Percentiles rank a stretch among this genome's conserved stretches.
Conservation (phyloP, 1,284 basidiomycete species). For the Takashimella koratensis region DNA sequence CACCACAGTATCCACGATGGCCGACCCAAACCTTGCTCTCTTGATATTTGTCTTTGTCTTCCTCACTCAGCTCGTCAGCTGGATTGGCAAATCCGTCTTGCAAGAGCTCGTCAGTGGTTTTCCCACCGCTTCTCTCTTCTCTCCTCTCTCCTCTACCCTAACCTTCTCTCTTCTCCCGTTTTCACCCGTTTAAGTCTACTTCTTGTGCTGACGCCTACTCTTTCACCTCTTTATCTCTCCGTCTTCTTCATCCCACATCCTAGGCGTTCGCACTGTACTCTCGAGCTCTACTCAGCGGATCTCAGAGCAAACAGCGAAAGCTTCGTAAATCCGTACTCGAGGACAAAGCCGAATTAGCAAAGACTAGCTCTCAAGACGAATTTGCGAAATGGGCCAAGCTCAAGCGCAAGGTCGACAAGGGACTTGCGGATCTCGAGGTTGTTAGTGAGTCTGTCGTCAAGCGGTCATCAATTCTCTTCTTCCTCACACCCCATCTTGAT, state of each 20-base stretch:
- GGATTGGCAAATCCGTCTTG: constrained; percentile 80
- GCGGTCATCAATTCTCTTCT: not conserved
- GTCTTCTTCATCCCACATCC: too few species aligned
- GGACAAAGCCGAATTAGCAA: constrained; percentile 78
- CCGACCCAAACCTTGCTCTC: constrained; percentile 57
- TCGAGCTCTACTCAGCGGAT: constrained; percentile 59
- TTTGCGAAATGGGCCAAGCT: constrained; percentile 99
- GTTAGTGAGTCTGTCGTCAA: constrained; percentile 63
- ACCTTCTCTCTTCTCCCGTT: not conserved
- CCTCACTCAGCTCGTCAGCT: constrained; percentile 72
- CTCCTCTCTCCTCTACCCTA: constrained; percentile 1
- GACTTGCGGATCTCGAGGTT: constrained; percentile 86
- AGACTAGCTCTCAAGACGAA: constrained; percentile 93
- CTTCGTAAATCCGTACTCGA: constrained; percentile 73
- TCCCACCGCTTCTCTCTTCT: not conserved
- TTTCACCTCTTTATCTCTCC: too few species aligned
- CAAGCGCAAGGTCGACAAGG: constrained; percentile 85
- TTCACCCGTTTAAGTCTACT: not conserved
- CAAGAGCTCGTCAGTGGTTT: constrained; percentile 65
- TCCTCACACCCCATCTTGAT: not conserved
- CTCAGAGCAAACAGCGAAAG: constrained; percentile 58
- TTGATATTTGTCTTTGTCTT: constrained; percentile 77
- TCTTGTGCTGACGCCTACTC: not conserved
- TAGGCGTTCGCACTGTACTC: constrained; percentile 71
- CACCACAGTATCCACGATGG: constrained; percentile 17